A percentile compares a stretch with the other conserved stretches of the same genome.
These are phyloP conservation scores for Boletus barrowsii DNA, from an alignment of 768 basidiomycete genomes.

Conservation along the genomic window DNA sequence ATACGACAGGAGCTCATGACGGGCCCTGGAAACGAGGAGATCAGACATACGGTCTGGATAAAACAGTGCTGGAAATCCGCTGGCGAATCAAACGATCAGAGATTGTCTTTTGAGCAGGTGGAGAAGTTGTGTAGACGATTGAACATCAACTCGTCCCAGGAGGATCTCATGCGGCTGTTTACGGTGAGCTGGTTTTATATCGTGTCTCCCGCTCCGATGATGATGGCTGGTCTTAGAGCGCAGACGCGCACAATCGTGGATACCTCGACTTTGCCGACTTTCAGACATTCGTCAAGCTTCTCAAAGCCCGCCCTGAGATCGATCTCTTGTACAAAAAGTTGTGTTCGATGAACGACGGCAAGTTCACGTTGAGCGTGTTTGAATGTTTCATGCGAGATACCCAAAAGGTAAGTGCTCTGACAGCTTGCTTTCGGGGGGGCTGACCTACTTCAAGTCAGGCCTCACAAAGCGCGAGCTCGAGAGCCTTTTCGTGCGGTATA, in stretches of 20 bases:
- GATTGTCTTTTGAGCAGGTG: conserved; percentile 67
- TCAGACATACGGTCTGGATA: conserved; percentile 72
- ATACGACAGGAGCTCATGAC: conserved; percentile 69
- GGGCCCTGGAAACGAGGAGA: conserved; percentile 59
- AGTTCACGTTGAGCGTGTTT: conserved; percentile 40
- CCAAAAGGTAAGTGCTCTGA: conserved; percentile 45
- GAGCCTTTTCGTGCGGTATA: conserved; percentile 37
- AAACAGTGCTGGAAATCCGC: conserved; percentile 79
- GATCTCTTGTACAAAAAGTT: conserved; percentile 57
- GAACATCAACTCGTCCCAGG: conserved; percentile 56
- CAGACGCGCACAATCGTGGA: conserved; percentile 52
- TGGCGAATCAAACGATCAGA: conserved; percentile 58
- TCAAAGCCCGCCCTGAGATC: conserved; percentile 85
- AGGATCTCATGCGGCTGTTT: conserved; percentile 57
- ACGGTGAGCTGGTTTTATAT: conserved; percentile 36
- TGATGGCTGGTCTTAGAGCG: conserved; percentile 43
- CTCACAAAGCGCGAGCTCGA: conserved; percentile 34
- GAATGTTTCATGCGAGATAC: conserved; percentile 46
- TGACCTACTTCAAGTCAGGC: conserved; percentile 32
- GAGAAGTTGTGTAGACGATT: conserved; percentile 67
- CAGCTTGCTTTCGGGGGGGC: background rate
- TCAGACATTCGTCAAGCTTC: conserved; percentile 73
- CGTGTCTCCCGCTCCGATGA: background rate
- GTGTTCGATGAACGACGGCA: conserved; percentile 29
- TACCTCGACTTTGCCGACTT: conserved; percentile 79